A percentile compares a stretch with the other conserved stretches of the same genome.
Evolutionary conservation across 139 green algal species (phyloP).

Genomic region (Tetraselmis striata): DNA sequence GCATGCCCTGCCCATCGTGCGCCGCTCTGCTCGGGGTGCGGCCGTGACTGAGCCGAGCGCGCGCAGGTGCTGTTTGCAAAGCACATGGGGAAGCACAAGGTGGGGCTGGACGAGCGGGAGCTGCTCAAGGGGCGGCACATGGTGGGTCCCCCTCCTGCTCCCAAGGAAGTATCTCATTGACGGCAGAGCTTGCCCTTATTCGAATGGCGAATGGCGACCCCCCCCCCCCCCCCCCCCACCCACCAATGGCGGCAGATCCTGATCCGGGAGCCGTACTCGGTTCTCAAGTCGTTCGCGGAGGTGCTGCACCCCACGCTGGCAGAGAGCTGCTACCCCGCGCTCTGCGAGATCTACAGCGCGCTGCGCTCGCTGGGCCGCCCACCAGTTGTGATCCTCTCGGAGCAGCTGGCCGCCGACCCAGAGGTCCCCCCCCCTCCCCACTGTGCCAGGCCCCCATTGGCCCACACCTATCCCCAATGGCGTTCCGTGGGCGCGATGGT

Average conservation of each 20-base stretch:
- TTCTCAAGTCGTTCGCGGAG: slow-evolving; percentile 57
- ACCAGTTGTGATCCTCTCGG: neutral
- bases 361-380: slow-evolving; percentile 42
- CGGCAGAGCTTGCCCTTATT: too few relatives aligned
- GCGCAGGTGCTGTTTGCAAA: slow-evolving; percentile 58
- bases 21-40: too few relatives aligned
- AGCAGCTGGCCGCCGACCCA: neutral
- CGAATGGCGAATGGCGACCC: too few relatives aligned
- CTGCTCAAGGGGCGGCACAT: slow-evolving; percentile 27
- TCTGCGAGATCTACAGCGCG: slow-evolving; percentile 64
- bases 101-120: slow-evolving; percentile 24
- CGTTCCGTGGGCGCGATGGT: too few relatives aligned
- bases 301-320: slow-evolving; percentile 52
- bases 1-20: too few relatives aligned
- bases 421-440: neutral
- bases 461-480: too few relatives aligned
- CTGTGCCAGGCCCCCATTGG: too few relatives aligned
- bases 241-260: slow-evolving; percentile 44
- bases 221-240: too few relatives aligned
- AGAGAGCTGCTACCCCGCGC: slow-evolving; percentile 47
- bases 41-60: too few relatives aligned
- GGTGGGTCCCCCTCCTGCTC: neutral
- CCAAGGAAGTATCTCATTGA: too few relatives aligned
- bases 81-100: slow-evolving; percentile 72
- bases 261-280: slow-evolving; percentile 40